These are phyloP conservation scores for Russula emetica DNA, from an alignment of 768 basidiomycete genomes.

Conservation along the genomic window DNA sequence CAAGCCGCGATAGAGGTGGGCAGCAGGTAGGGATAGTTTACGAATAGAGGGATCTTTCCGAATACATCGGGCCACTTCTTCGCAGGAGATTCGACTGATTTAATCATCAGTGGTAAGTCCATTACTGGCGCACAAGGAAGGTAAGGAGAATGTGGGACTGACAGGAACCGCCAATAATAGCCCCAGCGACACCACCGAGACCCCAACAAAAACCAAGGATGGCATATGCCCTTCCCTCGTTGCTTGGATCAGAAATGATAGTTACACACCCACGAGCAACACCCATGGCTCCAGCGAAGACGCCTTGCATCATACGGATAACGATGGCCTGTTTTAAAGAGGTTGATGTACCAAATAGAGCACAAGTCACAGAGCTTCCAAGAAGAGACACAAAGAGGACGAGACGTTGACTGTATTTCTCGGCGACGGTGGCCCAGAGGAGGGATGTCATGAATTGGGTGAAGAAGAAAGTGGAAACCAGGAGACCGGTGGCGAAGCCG, in stretches of 20 bases:
- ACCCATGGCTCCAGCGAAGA: constrained; percentile 91
- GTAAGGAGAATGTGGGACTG: constrained; percentile 33
- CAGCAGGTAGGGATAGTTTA: constrained; percentile 83
- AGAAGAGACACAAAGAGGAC: constrained; percentile 83
- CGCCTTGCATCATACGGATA: constrained; percentile 83
- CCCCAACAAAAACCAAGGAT: constrained; percentile 96
- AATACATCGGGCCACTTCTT: constrained; percentile 82
- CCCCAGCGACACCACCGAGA: constrained; percentile 89
- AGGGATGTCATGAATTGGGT: constrained; percentile 95
- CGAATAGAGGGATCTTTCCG: constrained; percentile 59
- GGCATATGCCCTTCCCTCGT: constrained; percentile 93
- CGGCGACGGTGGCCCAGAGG: constrained; percentile 94
- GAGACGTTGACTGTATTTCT: constrained; percentile 79
- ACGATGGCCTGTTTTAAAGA: constrained; percentile 75
- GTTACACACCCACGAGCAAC: constrained; percentile 88
- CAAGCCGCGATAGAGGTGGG: constrained; percentile 76
- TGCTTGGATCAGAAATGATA: constrained; percentile 83
- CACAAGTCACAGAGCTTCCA: constrained; percentile 77
- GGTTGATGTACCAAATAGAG: constrained; percentile 72
- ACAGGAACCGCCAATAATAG: constrained; percentile 82
- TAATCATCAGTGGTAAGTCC: constrained; percentile 26
- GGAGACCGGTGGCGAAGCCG: constrained; percentile 83
- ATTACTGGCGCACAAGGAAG: neutral
- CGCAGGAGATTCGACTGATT: constrained; percentile 73
- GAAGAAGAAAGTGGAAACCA: constrained; percentile 85